These are phyloP conservation scores for Xerocomus amazonicus DNA, from an alignment of 1,284 basidiomycete species.

Conservation along the genomic window DNA sequence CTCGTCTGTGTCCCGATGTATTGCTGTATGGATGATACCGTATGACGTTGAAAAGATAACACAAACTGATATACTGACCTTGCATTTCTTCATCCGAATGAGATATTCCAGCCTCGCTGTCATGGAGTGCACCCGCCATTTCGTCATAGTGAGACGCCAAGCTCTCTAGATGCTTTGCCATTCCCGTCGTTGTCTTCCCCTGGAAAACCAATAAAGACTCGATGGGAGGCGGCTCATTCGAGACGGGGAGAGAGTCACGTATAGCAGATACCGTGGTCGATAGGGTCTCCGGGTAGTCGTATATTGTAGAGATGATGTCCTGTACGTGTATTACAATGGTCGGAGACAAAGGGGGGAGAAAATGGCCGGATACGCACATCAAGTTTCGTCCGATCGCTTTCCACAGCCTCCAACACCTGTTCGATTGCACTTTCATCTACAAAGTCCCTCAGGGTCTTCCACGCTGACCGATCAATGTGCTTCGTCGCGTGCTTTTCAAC, in stretches of 20 bases:
- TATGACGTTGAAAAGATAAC: background rate
- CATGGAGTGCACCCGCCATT: conserved; percentile 62
- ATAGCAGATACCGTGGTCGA: conserved; percentile 52
- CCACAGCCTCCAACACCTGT: conserved; percentile 65
- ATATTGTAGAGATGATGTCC: conserved; percentile 59
- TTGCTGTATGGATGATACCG: conserved; percentile 43
- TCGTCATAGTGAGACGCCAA: conserved; percentile 70
- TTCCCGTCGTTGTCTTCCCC: conserved; percentile 51
- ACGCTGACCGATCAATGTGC: conserved; percentile 49
- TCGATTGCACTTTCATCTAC: conserved; percentile 78
- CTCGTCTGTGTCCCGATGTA: conserved; percentile 74
- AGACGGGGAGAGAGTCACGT: conserved; percentile 46
- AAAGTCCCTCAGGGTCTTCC: conserved; percentile 81
- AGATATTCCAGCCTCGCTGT: conserved; percentile 60
- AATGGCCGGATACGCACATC: conserved; percentile 48
- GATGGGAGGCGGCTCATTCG: conserved; percentile 38
- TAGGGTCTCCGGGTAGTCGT: conserved; percentile 63
- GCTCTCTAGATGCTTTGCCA: conserved; percentile 72
- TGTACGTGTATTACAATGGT: conserved; percentile 25
- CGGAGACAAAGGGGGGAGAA: background rate
- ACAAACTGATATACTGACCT: conserved; percentile 37
- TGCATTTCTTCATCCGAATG: conserved; percentile 66
- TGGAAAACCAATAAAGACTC: conserved; percentile 52
- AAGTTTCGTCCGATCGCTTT: conserved; percentile 58
- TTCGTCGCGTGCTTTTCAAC: conserved; percentile 30